These are phyloP conservation scores for Lecanosticta acicola DNA, from an alignment of 2,329 filamentous ascomycete genomes.

Conservation along the genomic window DNA sequence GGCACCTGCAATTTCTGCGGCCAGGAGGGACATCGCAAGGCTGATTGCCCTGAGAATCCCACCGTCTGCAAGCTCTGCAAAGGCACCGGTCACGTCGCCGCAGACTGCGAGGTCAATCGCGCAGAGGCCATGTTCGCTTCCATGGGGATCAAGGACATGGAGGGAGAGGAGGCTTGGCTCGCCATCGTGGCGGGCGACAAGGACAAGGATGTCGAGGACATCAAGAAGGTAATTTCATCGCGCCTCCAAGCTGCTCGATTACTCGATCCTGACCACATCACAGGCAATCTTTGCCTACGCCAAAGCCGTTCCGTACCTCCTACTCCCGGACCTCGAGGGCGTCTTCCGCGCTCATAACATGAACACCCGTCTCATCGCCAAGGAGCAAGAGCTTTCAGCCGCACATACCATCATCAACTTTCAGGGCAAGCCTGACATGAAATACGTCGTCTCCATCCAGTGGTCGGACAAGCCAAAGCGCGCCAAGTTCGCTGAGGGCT, in stretches of 20 bases:
- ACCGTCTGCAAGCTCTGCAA: conserved; percentile 57
- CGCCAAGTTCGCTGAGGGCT: conserved; percentile 41
- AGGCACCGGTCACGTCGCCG: conserved; percentile 51
- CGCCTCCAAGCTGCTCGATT: too few species aligned
- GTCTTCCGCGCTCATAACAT: conserved; percentile 53
- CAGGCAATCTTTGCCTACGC: conserved; percentile 48
- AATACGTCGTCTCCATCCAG: conserved; percentile 48
- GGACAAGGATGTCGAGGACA: conserved; percentile 56
- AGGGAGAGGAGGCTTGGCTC: conserved; percentile 54
- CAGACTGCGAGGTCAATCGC: conserved; percentile 55
- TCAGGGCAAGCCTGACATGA: conserved; percentile 55
- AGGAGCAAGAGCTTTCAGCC: conserved; percentile 49
- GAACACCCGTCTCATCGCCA: conserved; percentile 56
- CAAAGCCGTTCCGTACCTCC: conserved; percentile 54
- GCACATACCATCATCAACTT: conserved; percentile 67
- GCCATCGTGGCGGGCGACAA: conserved; percentile 49
- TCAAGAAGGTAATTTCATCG: conserved; percentile 53
- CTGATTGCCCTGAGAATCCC: conserved; percentile 58
- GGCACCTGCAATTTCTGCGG: conserved; percentile 57
- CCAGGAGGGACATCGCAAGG: conserved; percentile 50
- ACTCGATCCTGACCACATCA: too few species aligned
- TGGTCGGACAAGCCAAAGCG: conserved; percentile 44
- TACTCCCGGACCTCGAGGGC: conserved; percentile 56
- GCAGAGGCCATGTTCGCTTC: conserved; percentile 52
- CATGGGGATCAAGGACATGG: conserved; percentile 25